Evolutionary conservation across 2,329 filamentous ascomycete genomes (phyloP), one percentile per base, ranked within the genome.

Genomic region (Pseudogymnoascus sp.): DNA sequence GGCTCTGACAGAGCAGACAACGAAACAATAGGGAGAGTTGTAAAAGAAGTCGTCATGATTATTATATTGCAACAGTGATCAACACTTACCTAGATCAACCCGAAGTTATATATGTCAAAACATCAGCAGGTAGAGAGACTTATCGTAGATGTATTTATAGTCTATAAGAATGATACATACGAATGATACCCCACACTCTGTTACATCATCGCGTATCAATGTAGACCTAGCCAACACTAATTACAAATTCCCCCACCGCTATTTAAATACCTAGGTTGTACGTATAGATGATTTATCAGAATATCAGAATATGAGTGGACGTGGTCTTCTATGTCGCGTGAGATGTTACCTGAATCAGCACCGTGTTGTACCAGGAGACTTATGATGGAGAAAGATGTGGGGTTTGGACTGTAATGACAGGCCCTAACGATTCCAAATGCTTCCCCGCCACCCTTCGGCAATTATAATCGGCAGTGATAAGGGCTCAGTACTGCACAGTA

Each of bases 11-110:
- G 71, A 40, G 71, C 65, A 4, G 71, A 63, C 27, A 78, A 70
- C 60, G 78, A 77, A 29, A 79, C 71, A 60, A 78, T 74, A 5
- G 76, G 77, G 9, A 77, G 71, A 5, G 73, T 73, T 3, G 74
- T 74, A 64, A 78, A 78, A 9, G 69, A 71, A 21, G 75, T 76
- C 5, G 75, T 72, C 76, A 77, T 77, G 18, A 29, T 61, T 31
- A 15, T 52, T n/a, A 52, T 52, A 27, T 10, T 18, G 18, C 21
- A 59, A 13, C 55, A 29, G 31, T 4, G 31, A 39, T 59, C 13
- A 31, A 31, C 4, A n/a, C n/a, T 18, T 55, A 55, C 27, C 27
- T 55, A 18, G 45, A 33, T 15, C 6, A 1, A 9, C 31, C n/a
- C 27, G 33, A 55, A 18, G 21, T 55, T 33, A 12, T 8, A 15